Evolutionary conservation across 257 asterid genomes (phyloP).

Genomic region (Solanum sparsipilum): DNA sequence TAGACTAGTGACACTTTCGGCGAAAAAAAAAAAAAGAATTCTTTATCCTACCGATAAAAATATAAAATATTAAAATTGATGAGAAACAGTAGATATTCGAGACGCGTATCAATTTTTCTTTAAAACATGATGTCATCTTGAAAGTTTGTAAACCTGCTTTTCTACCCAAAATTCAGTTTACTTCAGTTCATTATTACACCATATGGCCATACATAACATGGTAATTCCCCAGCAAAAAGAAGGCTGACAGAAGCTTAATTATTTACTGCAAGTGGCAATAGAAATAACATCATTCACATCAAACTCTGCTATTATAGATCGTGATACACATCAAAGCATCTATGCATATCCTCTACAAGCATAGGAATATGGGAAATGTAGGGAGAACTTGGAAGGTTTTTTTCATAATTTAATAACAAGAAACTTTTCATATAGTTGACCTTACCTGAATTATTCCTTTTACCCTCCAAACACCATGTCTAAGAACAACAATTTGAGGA

Average conservation of each 20-base stretch:
- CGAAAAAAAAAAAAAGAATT: neutral
- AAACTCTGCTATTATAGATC: neutral
- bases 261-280: neutral
- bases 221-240: neutral
- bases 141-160: neutral
- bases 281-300: neutral
- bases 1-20: neutral
- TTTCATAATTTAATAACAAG: neutral
- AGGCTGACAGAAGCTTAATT: neutral
- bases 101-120: neutral
- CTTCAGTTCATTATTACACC: neutral
- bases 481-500: slow-evolving; percentile 22
- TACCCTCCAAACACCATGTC: slow-evolving; percentile 32
- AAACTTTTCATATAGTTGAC: neutral
- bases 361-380: neutral
- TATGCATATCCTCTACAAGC: neutral
- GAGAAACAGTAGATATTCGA: neutral
- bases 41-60: neutral
- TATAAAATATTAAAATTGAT: neutral
- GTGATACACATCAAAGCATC: neutral
- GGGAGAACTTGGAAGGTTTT: neutral
- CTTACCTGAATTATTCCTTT: slow-evolving; percentile 33
- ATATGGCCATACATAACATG: neutral
- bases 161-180: neutral
- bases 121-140: neutral